Evolutionary conservation across 1,284 basidiomycete genomes (phyloP).

Genomic region (Cutaneotrichosporon dermatis): DNA sequence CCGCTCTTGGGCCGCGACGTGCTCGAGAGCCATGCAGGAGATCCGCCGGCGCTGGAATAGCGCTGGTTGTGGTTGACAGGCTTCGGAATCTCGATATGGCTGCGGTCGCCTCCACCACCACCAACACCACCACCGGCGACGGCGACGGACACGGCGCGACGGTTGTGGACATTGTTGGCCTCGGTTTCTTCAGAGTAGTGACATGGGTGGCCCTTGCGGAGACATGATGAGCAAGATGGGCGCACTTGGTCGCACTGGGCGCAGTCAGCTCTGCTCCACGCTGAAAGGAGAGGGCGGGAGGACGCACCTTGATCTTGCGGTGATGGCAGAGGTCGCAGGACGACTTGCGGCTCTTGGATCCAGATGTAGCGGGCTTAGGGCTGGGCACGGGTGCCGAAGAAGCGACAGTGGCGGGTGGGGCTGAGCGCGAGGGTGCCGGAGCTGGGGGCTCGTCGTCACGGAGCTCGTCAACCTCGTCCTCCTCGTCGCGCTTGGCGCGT

Average conservation of each 20-base stretch:
- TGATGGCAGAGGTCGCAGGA: conserved; percentile 41
- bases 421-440: conserved; percentile 1
- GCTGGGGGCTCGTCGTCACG: conserved; percentile 18
- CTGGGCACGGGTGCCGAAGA: conserved; percentile 11
- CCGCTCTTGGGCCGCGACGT: conserved; percentile 15
- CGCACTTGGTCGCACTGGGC: conserved; percentile 39
- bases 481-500: conserved; percentile 3
- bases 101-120: background rate
- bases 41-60: conserved; percentile 11
- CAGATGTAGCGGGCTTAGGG: conserved; percentile 15
- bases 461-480: conserved; percentile 26
- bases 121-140: background rate
- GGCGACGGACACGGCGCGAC: conserved; percentile 7
- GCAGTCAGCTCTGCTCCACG: background rate
- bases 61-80: conserved; percentile 1
- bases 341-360: conserved; percentile 30
- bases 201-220: conserved; percentile 35
- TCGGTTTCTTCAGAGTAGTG: conserved; percentile 39
- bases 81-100: conserved; percentile 4
- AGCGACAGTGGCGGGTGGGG: conserved; percentile 1
- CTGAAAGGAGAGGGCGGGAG: no score
- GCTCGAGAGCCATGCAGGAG: conserved; percentile 20
- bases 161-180: conserved; percentile 21
- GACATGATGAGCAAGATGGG: conserved; percentile 36
- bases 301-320: conserved; percentile 39